A percentile compares a stretch with the other conserved stretches of the same genome.
Conservation (phyloP, 108 stramenopile genomes). For the Skeletonema menzelii region DNA sequence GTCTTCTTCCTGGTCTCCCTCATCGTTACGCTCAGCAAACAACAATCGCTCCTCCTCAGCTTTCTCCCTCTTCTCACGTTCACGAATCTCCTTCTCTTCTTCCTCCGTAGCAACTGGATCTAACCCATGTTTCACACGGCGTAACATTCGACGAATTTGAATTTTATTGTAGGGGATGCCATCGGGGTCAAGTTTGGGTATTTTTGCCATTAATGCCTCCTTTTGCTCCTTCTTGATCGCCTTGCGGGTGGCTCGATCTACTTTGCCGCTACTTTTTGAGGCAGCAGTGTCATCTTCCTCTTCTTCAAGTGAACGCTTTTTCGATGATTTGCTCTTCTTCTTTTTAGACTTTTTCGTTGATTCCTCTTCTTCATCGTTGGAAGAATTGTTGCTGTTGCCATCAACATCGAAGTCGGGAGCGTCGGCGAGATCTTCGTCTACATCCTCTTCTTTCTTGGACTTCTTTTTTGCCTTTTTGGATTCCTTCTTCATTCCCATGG, state of each 20-base stretch:
- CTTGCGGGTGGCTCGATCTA: constrained; percentile 28
- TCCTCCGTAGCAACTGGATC: constrained; percentile 68
- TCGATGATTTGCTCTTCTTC: constrained; percentile 6
- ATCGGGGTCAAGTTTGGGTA: constrained; percentile 40
- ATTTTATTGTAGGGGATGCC: constrained; percentile 78
- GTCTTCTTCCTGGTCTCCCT: constrained; percentile 30
- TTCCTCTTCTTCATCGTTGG: neutral
- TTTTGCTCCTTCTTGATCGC: constrained; percentile 13
- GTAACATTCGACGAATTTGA: constrained; percentile 83
- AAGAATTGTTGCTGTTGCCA: neutral
- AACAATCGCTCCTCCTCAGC: constrained; percentile 49
- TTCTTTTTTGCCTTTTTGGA: constrained; percentile 17
- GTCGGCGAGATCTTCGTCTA: neutral
- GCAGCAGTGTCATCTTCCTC: neutral
- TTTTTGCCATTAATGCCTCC: constrained; percentile 7
- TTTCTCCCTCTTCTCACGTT: constrained; percentile 62
- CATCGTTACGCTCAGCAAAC: constrained; percentile 10
- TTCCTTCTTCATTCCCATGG: neutral
- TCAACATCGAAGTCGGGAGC: neutral
- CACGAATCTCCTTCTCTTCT: constrained; percentile 68
- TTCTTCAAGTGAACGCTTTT: neutral
- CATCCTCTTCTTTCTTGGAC: constrained; percentile 8
- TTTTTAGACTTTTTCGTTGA: neutral
- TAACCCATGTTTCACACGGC: constrained; percentile 80
- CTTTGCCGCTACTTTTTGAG: neutral